Base-by-base conservation (phyloP, 1,284 basidiomycete species). In the Trametes pubescens region DNA sequence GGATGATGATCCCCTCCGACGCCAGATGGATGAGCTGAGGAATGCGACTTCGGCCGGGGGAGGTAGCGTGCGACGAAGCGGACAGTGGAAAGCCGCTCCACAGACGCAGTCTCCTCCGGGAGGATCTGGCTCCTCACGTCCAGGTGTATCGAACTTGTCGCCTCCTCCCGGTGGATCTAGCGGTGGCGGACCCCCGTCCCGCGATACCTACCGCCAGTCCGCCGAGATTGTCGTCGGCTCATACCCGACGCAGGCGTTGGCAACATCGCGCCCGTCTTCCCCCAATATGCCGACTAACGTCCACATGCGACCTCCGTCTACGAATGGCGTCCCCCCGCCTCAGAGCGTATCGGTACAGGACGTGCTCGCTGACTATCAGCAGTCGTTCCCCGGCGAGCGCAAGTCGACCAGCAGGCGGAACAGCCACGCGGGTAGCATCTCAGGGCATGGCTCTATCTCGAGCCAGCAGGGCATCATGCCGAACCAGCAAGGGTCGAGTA, bases 371-470 rank as follows among this genome's bases (percentile, higher is more conserved):
- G 84, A 89, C 67, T 98, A 98, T 72, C 86, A 90, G 18, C 94
- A 96, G 72, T 88, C 91, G 0, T 86, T 98, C 76, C 96, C 95
- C 1, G 94, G 94, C 2, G 96, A 98, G 76, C 82, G 89, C 24
- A 86, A 86, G 79, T 80, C 82, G 57, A 80, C 81, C 68, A 82
- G 85, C 73, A 77, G 83, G 67, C 66, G 80, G 74, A 56, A 71
- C 59, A 78, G 70, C 51, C 71, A 67, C 59, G 62, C 70, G 44
- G 69, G 66, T 55, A 71, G 67, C 63, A 67, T 66, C 59, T 64
- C 67, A 2, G 60, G 61, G 59, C 54, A 69, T 66, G 38, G 22
- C 69, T 64, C 56, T 74, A 68, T 56, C 72, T 66, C 34, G 65
- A 18, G 71, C 67, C 64, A 76, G 64, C 59, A 75, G 70, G 54